These are phyloP conservation scores for Pelagomonas calceolata DNA, from an alignment of 108 stramenopile species.

Conservation along the genomic window DNA sequence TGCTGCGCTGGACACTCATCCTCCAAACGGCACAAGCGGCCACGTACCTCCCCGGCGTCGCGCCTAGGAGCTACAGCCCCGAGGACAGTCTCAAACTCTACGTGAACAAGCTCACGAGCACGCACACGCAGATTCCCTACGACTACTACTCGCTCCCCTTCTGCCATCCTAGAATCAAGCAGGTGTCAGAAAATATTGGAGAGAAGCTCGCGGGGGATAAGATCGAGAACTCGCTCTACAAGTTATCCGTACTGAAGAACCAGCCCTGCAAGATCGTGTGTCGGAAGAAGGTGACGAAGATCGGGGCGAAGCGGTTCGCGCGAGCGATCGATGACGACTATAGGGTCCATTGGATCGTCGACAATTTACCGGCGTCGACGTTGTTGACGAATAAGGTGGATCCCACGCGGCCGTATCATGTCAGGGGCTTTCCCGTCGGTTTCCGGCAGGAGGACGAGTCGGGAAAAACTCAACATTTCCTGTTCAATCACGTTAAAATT, in stretches of 20 bases:
- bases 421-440: slow-evolving; percentile 68
- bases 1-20: too few species aligned
- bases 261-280: slow-evolving; percentile 28
- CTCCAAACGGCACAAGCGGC: too few species aligned
- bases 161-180: slow-evolving; percentile 41
- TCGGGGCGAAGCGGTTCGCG: slow-evolving; percentile 41
- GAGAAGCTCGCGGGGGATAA: slow-evolving; percentile 40
- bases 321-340: slow-evolving; percentile 82
- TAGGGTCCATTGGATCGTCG: slow-evolving; percentile 72
- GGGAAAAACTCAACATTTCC: slow-evolving; percentile 27
- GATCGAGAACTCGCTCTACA: slow-evolving; percentile 33
- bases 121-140: slow-evolving; percentile 67
- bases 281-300: slow-evolving; percentile 9
- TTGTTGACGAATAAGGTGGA: background rate
- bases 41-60: slow-evolving; percentile 11
- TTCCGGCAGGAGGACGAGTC: slow-evolving; percentile 24
- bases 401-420: slow-evolving; percentile 27
- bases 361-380: slow-evolving; percentile 37
- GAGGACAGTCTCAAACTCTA: background rate
- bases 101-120: slow-evolving; percentile 26
- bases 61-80: background rate
- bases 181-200: slow-evolving; percentile 36
- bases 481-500: slow-evolving; percentile 84
- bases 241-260: slow-evolving; percentile 9
- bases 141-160: slow-evolving; percentile 84